These are phyloP conservation scores for Suaeda aralocaspica DNA, from an alignment of 148 eudicot genomes.

Conservation along the genomic window DNA sequence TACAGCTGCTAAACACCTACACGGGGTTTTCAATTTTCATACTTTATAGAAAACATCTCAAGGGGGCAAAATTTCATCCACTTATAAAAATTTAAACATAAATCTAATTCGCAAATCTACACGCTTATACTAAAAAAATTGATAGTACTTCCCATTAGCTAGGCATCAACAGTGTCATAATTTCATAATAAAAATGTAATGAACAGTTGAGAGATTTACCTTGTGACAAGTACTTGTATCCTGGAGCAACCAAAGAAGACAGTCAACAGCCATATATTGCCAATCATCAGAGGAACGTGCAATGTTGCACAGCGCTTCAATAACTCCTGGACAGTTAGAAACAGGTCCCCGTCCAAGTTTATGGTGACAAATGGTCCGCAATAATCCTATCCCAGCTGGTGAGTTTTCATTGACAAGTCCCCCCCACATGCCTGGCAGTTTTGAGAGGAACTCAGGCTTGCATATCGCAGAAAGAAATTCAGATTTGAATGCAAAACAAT, in stretches of 20 bases:
- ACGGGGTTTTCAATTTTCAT: background rate
- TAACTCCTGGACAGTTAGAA: slow-evolving; percentile 68
- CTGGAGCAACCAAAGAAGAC: slow-evolving; percentile 94
- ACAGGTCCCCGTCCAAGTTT: slow-evolving; percentile 91
- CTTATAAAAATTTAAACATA: background rate
- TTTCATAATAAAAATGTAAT: slow-evolving; percentile 10
- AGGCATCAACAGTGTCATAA: background rate
- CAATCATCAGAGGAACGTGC: slow-evolving; percentile 98
- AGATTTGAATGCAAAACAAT: slow-evolving; percentile 87
- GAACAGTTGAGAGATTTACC: slow-evolving; percentile 37
- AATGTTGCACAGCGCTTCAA: slow-evolving; percentile 87
- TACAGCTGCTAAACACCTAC: background rate
- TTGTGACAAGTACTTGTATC: slow-evolving; percentile 87
- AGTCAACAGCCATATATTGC: slow-evolving; percentile 98
- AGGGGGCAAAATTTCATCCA: background rate
- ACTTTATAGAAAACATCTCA: background rate
- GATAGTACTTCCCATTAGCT: background rate
- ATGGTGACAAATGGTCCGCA: slow-evolving; percentile 91
- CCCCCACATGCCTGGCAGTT: slow-evolving; percentile 97
- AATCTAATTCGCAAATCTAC: background rate
- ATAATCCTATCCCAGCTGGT: slow-evolving; percentile 91
- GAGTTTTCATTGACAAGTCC: slow-evolving; percentile 96
- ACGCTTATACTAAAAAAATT: background rate
- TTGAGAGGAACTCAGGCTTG: slow-evolving; percentile 73
- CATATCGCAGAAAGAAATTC: slow-evolving; percentile 81